These are phyloP conservation scores for Neohortaea acidophila DNA, from an alignment of 495 filamentous ascomycete genomes.

Conservation along the genomic window DNA sequence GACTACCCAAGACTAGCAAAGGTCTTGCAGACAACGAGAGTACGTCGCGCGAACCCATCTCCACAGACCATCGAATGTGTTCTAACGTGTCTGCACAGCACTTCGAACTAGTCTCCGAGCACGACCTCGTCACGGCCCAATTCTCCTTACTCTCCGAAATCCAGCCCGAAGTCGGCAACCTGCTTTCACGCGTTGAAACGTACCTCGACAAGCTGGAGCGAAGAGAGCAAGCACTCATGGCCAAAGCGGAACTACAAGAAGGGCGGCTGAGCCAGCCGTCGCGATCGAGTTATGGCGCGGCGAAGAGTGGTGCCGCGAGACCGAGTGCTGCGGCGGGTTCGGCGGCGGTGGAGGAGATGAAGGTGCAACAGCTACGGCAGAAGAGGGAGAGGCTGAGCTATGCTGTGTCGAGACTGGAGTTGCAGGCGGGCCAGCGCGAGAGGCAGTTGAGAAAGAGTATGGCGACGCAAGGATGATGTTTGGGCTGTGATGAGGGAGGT, in stretches of 20 bases:
- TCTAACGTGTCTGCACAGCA: constrained; percentile 34
- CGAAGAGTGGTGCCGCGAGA: constrained; percentile 11
- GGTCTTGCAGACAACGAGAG: constrained; percentile 55
- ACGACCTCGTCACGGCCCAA: constrained; percentile 53
- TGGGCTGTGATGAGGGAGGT: too few species aligned
- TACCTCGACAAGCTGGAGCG: constrained; percentile 61
- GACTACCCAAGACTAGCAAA: constrained; percentile 62
- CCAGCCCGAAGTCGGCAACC: constrained; percentile 51
- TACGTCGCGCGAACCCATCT: constrained; percentile 26
- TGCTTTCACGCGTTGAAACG: constrained; percentile 48
- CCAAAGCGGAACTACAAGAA: constrained; percentile 54
- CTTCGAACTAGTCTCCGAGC: constrained; percentile 63
- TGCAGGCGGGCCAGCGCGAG: constrained; percentile 49
- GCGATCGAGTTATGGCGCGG: constrained; percentile 15
- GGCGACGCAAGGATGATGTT: constrained; percentile 31
- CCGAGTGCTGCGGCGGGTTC: constrained; percentile 15
- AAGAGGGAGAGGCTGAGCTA: constrained; percentile 69
- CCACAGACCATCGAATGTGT: neutral
- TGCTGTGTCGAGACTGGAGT: constrained; percentile 54
- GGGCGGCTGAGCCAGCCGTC: constrained; percentile 37
- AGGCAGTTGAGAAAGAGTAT: constrained; percentile 71
- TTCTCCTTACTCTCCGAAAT: constrained; percentile 54
- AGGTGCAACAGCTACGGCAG: constrained; percentile 46
- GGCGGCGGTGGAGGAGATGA: constrained; percentile 34
- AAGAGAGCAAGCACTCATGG: constrained; percentile 52